A percentile compares a stretch with the other conserved stretches of the same genome.
Evolutionary conservation across 768 basidiomycete genomes (phyloP).

Genomic region (Sutorius australiensis): DNA sequence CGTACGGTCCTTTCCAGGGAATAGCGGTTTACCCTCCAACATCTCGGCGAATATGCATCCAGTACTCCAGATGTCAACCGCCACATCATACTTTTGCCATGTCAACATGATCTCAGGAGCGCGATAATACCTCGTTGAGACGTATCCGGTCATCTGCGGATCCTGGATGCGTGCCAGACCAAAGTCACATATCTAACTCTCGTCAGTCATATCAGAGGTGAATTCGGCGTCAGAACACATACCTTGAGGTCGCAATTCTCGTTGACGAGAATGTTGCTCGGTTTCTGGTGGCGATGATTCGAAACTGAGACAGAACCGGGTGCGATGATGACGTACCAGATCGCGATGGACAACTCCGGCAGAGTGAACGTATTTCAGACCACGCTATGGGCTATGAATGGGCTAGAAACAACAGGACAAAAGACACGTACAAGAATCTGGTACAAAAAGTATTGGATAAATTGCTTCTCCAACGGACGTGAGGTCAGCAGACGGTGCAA

Average conservation of each 20-base stretch:
- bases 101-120: constrained; percentile 99
- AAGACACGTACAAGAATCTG: constrained; percentile 79
- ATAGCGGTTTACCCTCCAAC: constrained; percentile 97
- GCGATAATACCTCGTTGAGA: constrained; percentile 97
- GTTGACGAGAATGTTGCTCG: constrained; percentile 98
- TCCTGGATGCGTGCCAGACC: constrained; percentile 98
- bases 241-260: constrained; percentile 99
- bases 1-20: constrained; percentile 99
- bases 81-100: constrained; percentile 99
- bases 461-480: constrained; percentile 97
- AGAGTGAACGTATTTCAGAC: constrained; percentile 98
- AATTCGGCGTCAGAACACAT: constrained; percentile 12
- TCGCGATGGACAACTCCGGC: constrained; percentile 99
- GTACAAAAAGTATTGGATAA: constrained; percentile 99
- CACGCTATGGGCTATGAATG: constrained; percentile 55
- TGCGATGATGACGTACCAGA: constrained; percentile 49
- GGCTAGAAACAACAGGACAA: background rate
- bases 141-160: constrained; percentile 99
- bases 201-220: constrained; percentile 1
- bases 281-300: constrained; percentile 59
- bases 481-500: constrained; percentile 95
- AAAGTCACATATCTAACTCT: constrained; percentile 90
- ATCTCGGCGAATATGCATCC: constrained; percentile 99
- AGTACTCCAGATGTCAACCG: constrained; percentile 99
- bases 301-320: background rate